Evolutionary conservation across 1,139 yeast genomes (phyloP), one percentile per base, ranked within the genome.

Genomic region (Saccharomyces pastorianus): DNA sequence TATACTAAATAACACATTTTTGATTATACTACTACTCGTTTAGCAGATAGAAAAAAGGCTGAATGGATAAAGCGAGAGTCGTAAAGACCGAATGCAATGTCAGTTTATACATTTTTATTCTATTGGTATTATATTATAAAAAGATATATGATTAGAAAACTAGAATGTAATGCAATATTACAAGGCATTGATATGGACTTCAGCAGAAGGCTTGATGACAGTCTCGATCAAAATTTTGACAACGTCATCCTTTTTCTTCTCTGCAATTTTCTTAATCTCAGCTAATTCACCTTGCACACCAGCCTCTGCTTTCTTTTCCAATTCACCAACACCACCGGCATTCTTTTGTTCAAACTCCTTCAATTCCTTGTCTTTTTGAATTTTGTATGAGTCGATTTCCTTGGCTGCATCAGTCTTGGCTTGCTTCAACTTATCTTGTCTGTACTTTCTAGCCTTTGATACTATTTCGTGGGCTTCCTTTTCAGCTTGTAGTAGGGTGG

Each of bases 401-500:
- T 80, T 76, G 62, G 90, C 86, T 46, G 99, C 98, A 70, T 93
- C 98, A 47, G 85, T 76, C 77, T 90, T 91, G 54, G 98, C 97
- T 48, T 95, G 90, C 81, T 93, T 93, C 72, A 93, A 79, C 53
- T 64, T 67, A 23, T 68, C 72, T 54, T 67, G 70, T 64, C 95
- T 87, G 68, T 82, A 83, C 48, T 67, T 69, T 59, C 71, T 87
- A 41, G 99, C 96, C 69, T 85, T 86, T 64, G 90, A 82, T 61
- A 93, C 98, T 61, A 91, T 88, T 66, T 85, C 95, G 63, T 95
- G 97, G 25, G 99, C 99, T 67, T 89, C 95, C 75, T 88, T 89
- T 76, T 93, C 99, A 56, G 98, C 96, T 77, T 85, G 65, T 51
- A 67, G 58, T 51, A 68, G 58, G 27, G 72, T 68, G 41, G 71